phyloP scores from a whole-genome alignment of 305 asterid species.

The Fraxinus angustifolia region DNA sequence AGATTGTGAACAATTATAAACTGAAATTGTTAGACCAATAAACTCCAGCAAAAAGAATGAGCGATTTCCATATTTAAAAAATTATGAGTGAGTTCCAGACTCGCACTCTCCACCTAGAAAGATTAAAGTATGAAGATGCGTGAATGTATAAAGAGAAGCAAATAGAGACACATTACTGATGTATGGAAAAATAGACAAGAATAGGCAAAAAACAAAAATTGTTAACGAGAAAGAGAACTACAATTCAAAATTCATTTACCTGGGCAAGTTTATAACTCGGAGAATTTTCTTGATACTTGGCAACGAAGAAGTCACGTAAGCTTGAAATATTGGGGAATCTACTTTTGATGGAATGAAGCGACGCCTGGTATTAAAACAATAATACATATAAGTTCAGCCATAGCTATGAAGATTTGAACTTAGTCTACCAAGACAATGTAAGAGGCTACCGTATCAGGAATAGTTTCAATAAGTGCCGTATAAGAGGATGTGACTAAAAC shows the following conservation, averaged over 20 bases:
- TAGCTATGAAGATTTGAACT: slow-evolving; percentile 15
- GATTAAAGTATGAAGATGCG: not conserved
- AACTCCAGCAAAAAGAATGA: not conserved
- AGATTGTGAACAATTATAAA: not conserved
- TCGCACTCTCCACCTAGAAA: not conserved
- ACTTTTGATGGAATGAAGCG: slow-evolving; percentile 91
- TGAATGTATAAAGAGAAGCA: not conserved
- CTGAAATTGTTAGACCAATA: not conserved
- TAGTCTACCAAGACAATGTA: slow-evolving; percentile 1
- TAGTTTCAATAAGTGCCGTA: slow-evolving; percentile 96
- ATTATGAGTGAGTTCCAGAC: not conserved
- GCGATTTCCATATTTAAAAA: not conserved
- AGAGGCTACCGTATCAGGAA: slow-evolving; percentile 87
- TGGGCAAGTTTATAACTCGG: slow-evolving; percentile 80
- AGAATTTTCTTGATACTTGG: slow-evolving; percentile 87
- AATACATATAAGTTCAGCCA: not conserved
- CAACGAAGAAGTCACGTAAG: slow-evolving; percentile 87
- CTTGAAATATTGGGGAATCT: slow-evolving; percentile 81
- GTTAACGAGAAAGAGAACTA: slow-evolving; percentile 1
- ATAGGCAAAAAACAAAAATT: not conserved
- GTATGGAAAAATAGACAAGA: not conserved
- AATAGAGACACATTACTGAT: not conserved
- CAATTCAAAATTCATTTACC: slow-evolving; percentile 17
- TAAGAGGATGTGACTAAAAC: slow-evolving; percentile 89
- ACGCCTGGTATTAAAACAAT: slow-evolving; percentile 54